Evolutionary conservation across 345 rosid species (phyloP).

Genomic region (sweet orange (Citrus sinensis)): DNA sequence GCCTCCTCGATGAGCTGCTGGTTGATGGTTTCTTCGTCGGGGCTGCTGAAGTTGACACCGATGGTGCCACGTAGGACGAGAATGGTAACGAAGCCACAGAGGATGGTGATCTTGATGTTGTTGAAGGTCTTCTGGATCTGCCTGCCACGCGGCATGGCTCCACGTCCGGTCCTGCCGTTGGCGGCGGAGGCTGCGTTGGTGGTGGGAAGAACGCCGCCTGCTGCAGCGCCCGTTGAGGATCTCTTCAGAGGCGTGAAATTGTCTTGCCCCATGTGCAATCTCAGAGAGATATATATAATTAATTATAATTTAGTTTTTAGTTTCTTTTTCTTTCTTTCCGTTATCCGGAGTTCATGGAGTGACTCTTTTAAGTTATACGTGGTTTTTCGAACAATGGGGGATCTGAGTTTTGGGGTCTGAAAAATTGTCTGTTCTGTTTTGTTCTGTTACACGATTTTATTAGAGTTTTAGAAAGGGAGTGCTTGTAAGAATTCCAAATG

Average conservation of each 20-base stretch:
- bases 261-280: conserved; percentile 54
- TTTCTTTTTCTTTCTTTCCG: not conserved
- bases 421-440: not conserved
- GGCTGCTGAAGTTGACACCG: conserved; percentile 67
- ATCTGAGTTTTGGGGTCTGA: not conserved
- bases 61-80: conserved; percentile 94
- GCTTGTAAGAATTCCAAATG: too few relatives aligned
- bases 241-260: conserved; percentile 65
- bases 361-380: not conserved
- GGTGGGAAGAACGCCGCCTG: conserved; percentile 41
- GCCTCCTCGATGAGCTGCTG: conserved; percentile 81
- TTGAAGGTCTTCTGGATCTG: conserved; percentile 89
- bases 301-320: not conserved
- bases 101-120: conserved; percentile 87
- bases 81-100: conserved; percentile 89
- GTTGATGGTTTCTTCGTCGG: conserved; percentile 77
- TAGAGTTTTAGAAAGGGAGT: too few relatives aligned
- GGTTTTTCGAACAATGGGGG: not conserved
- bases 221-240: conserved; percentile 26
- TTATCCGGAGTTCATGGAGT: not conserved
- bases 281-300: not conserved
- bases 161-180: conserved; percentile 39
- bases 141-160: conserved; percentile 57
- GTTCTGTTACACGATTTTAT: not conserved
- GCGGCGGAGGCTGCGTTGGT: conserved; percentile 26